Base-by-base conservation (phyloP, 345 rosid species). In the Ceriops zippeliana region DNA sequence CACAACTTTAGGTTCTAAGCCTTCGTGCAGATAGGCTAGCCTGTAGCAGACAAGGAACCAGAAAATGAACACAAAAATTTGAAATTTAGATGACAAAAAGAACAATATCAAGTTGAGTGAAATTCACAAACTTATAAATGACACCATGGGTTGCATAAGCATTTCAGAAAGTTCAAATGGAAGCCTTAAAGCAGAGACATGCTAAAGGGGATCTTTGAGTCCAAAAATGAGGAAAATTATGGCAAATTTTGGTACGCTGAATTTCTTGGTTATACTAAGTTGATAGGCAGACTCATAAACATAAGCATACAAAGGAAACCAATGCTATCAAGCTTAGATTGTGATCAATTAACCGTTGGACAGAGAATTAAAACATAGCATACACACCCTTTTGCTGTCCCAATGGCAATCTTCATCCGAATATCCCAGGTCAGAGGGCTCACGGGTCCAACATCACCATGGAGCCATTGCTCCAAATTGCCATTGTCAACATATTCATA, bases 401-500 rank as follows among this genome's bases (percentile, higher is more conserved):
- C 97, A 37, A 85, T 83, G 19, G 96, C 97, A 56, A 93, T 89
- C 82, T 86, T 93, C 91, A 91, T 91, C 24, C 98, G 86, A 0
- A 93, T 79, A 72, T 89, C 96, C 98, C 98, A 93, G 2, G 91
- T 87, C 26, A 93, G 80, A 38, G 97, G 98, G 78, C 97, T 89
- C 30, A 82, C 79, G 0, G 95, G 86, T 46, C 96, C 98, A 15
- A 90, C 92, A 64, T 89, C 97, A 66, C 98, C 97, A 26, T 93
- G 98, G 68, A 93, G 65, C 98, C 98, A 91, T 67, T 91, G 97
- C 88, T 93, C 98, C 86, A 93, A 80, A 81, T 91, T 93, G 49
- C 96, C 97, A 73, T 93, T 93, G 67, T 91, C 89, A 21, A 93
- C 82, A 54, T 88, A 93, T 78, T 93, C 97, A 63, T 93, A 93